Conservation (phyloP, 2,329 filamentous ascomycete species). For the Dactylellina drechsleri region DNA sequence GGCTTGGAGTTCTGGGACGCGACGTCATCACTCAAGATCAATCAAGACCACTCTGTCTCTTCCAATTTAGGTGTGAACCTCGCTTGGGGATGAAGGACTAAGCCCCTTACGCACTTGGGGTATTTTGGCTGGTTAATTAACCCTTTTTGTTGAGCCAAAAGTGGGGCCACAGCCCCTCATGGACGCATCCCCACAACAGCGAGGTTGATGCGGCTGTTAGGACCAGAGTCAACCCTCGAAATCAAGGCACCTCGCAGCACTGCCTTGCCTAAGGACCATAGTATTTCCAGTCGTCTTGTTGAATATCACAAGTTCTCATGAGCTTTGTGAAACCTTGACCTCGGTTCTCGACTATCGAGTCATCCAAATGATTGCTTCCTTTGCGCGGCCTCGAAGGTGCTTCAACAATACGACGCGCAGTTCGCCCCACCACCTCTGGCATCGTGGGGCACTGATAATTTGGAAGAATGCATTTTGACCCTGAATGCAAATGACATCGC, state of each 20-base stretch:
- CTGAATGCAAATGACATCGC: too few relatives aligned
- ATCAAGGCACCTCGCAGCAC: constrained; percentile 31
- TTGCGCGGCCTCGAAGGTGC: constrained; percentile 8
- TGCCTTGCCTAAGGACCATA: constrained; percentile 22
- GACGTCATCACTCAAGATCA: too few relatives aligned
- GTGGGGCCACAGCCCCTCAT: background rate
- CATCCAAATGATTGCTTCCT: constrained; percentile 7
- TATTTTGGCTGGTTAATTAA: too few relatives aligned
- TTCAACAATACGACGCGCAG: constrained; percentile 40
- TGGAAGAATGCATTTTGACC: constrained; percentile 4
- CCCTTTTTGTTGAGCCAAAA: background rate
- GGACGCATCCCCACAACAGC: background rate
- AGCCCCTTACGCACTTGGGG: too few relatives aligned
- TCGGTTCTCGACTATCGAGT: constrained; percentile 20
- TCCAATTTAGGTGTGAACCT: too few relatives aligned
- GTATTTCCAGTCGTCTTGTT: constrained; percentile 10
- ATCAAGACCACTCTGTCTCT: too few relatives aligned
- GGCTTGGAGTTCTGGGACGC: too few relatives aligned
- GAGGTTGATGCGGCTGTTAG: constrained; percentile 3
- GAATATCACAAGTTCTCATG: constrained; percentile 36
- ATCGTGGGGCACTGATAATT: constrained; percentile 34
- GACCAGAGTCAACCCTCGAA: background rate
- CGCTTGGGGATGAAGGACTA: too few relatives aligned
- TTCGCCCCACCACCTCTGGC: constrained; percentile 19
- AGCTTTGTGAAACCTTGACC: constrained; percentile 19